phyloP scores from a whole-genome alignment of 2,329 filamentous ascomycete species.

The Dryadomyces quercus-mongolicae region DNA sequence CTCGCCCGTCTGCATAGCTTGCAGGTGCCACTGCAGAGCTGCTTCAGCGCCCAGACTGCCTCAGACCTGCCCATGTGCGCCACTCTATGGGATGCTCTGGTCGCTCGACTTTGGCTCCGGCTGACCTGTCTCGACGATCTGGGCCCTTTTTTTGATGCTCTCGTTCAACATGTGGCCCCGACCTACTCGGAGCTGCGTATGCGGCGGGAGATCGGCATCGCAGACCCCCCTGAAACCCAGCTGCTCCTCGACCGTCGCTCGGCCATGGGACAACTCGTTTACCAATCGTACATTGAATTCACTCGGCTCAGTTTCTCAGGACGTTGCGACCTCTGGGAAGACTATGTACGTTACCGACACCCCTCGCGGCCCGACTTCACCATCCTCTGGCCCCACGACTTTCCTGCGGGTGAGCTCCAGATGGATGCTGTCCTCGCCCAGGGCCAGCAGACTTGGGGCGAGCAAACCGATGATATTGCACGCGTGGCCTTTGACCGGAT shows the following conservation, averaged over 20 bases:
- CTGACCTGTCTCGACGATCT: conserved; percentile 73
- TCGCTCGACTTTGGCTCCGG: conserved; percentile 63
- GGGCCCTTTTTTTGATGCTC: conserved; percentile 59
- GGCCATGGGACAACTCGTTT: conserved; percentile 70
- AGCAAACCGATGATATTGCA: neutral
- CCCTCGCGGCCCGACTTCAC: conserved; percentile 55
- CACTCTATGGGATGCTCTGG: conserved; percentile 68
- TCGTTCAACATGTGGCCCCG: conserved; percentile 46
- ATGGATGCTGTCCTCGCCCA: conserved; percentile 44
- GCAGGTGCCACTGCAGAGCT: conserved; percentile 8
- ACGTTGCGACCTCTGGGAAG: conserved; percentile 65
- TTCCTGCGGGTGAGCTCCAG: conserved; percentile 31
- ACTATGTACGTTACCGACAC: conserved; percentile 69
- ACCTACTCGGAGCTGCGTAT: conserved; percentile 47
- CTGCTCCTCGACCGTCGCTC: conserved; percentile 61
- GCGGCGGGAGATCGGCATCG: conserved; percentile 35
- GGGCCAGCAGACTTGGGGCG: conserved; percentile 38
- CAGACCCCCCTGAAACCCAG: conserved; percentile 30
- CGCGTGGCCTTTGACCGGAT: conserved; percentile 9
- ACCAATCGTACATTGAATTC: conserved; percentile 69
- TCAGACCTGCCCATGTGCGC: conserved; percentile 36
- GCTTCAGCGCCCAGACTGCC: conserved; percentile 32
- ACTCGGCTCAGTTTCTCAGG: conserved; percentile 70
- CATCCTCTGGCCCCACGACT: conserved; percentile 38
- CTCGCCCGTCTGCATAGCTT: conserved; percentile 24